Evolutionary conservation across 371 early-diverging fungal species (phyloP).

Genomic region (Mucor circinelloides): DNA sequence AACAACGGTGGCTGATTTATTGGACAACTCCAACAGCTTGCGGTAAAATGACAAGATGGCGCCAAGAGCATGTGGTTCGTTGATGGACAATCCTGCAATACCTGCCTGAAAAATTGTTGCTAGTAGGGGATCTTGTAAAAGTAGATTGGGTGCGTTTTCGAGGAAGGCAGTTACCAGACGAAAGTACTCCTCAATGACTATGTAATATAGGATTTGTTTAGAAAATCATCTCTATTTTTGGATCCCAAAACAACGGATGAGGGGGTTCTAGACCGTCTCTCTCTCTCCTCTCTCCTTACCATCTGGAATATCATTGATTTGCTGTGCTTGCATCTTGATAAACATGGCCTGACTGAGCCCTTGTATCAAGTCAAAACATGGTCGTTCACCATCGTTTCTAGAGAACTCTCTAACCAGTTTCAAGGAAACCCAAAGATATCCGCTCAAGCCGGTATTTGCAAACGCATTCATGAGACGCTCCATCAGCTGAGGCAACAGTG

Average conservation of each 20-base stretch:
- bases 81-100: conserved; percentile 60
- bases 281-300: conserved; percentile 32
- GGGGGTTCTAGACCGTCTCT: neutral
- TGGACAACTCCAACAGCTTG: conserved; percentile 20
- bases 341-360: conserved; percentile 16
- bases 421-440: conserved; percentile 79
- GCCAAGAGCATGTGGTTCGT: conserved; percentile 62
- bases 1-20: conserved; percentile 7
- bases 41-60: conserved; percentile 60
- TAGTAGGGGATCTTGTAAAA: conserved; percentile 42
- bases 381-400: conserved; percentile 1
- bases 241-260: neutral
- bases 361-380: conserved; percentile 20
- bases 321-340: conserved; percentile 8
- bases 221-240: neutral
- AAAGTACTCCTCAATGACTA: conserved; percentile 71
- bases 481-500: conserved; percentile 55
- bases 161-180: conserved; percentile 56
- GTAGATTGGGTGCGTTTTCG: conserved; percentile 58
- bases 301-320: conserved; percentile 68
- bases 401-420: conserved; percentile 44
- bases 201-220: conserved; percentile 7
- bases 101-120: conserved; percentile 66
- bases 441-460: conserved; percentile 61
- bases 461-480: conserved; percentile 63